Evolutionary conservation across 208 protist species (phyloP).

Genomic region (Porcisia deanei): DNA sequence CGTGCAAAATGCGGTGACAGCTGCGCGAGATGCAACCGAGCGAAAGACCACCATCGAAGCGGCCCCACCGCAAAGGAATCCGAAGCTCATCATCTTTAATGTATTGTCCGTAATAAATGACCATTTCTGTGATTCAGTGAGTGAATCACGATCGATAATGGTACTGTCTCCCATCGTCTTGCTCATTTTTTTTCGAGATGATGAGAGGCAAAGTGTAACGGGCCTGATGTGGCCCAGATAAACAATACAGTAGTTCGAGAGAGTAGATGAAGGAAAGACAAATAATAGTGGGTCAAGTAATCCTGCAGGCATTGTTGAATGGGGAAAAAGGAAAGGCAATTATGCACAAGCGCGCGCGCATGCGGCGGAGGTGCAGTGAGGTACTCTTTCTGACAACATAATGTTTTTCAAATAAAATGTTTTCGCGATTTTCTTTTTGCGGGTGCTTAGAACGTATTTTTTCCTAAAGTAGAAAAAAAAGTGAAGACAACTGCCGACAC

Average conservation of each 20-base stretch:
- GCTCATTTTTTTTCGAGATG: constrained; percentile 14
- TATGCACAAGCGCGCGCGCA: not conserved
- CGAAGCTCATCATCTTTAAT: constrained; percentile 72
- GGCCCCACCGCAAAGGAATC: constrained; percentile 66
- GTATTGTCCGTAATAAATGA: constrained; percentile 77
- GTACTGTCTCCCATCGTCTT: constrained; percentile 24
- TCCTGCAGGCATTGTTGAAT: not conserved
- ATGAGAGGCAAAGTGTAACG: constrained; percentile 9
- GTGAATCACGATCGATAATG: constrained; percentile 54
- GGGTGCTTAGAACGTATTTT: not conserved
- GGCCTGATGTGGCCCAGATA: not conserved
- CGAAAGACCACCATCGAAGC: constrained; percentile 70
- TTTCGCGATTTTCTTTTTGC: constrained; percentile 4
- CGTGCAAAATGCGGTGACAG: constrained; percentile 62
- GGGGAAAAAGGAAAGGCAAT: not conserved
- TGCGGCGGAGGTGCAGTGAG: not conserved
- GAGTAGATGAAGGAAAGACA: not conserved
- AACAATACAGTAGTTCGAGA: not conserved
- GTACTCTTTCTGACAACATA: not conserved
- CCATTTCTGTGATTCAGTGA: constrained; percentile 86
- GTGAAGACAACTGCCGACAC: constrained; percentile 14
- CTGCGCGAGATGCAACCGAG: constrained; percentile 51
- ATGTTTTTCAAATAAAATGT: constrained; percentile 7
- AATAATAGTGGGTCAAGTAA: not conserved
- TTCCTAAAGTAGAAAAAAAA: constrained; percentile 24